Base-by-base conservation (phyloP, 441 rosid genomes). In the Gossypium laxum region DNA sequence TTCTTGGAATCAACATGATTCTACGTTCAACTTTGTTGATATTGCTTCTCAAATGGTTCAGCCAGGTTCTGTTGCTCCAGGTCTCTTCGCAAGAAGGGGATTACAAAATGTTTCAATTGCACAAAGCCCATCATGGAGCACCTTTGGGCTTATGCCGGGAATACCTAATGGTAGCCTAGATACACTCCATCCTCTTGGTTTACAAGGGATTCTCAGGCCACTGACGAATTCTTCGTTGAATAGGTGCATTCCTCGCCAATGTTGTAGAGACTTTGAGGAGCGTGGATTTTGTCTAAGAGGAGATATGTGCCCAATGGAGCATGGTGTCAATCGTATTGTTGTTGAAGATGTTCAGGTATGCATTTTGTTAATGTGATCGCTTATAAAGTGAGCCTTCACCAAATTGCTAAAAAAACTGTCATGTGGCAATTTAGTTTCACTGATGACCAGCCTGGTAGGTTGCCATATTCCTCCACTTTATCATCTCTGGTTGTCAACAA, bases 231-330 rank as follows among this genome's bases (percentile, higher is more conserved):
- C 91, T 73, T 79, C 91, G 19, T 78, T 91, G 70, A 87, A 74
- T 80, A 79, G 85, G 82, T 89, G 92, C 75, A 91, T 95, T 78
- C 86, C 89, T 73, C 86, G 85, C 47, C 93, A 88, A 68, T 74
- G 95, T 56, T 95, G 99, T 79, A 88, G 98, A 78, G 99, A 92
- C 77, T 95, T 95, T 86, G 99, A 95, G 84, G 99, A 95, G 79
- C 96, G 92, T 65, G 99, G 99, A 57, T 95, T 89, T 86, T 95
- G 99, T 83, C 83, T 95, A 57, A 87, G 97, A 85, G 99, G 98
- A 59, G 98, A 93, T 79, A 92, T 92, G 91, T 95, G 99, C 81
- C 99, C 96, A 1, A 91, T 95, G 99, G 99, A 95, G 90, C 99
- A 95, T 87, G 99, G 99, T 72, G 83, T 95, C 68, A 95, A 95